Evolutionary conservation across 1,139 yeast genomes (phyloP), one percentile per base, ranked within the genome.

Genomic region (Candida pseudocylindracea): DNA sequence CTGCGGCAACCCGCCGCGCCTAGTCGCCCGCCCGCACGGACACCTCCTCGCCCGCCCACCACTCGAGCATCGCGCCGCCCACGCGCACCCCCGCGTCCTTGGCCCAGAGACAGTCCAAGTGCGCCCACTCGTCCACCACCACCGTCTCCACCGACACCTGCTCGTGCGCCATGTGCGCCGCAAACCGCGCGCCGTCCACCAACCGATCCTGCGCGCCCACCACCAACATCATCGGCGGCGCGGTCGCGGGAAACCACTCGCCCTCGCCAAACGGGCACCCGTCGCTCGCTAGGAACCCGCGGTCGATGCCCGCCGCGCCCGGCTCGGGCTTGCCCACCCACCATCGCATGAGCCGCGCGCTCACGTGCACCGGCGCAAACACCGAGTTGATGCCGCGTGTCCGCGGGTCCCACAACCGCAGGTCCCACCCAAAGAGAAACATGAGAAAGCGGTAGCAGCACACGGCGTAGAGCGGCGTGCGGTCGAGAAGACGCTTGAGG

Each of bases 371-470:
- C 6, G 20, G 20, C 6, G 20, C 20, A 15, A 15, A 15, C 20
- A 15, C 20, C 20, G 20, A 15, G 20, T 15, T 15, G 20, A 15
- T 15, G 20, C 20, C 20, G 20, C 20, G 4, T 4, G 20, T 15
- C 6, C 20, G 20, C 20, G 20, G 20, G 20, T 15, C 20, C 20
- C 20, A 15, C 20, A 15, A 15, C 7, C 51, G 50, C 40, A 80
- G 91, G 42, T 63, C 68, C 96, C 96, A 88, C 31, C 75, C 79
- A 47, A 88, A 80, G 37, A 88, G 53, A 45, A 67, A 85, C 44
- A 73, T 74, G 54, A 83, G 83, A 72, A 85, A 74, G 33, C 71
- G 54, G 44, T 80, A 83, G 15, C 91, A 72, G 33, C 71, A 45
- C 32, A 55, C 57, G 1, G 85, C 70, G 51, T 68, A 80, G 4